phyloP scores from a whole-genome alignment of 2,329 filamentous ascomycete genomes.

The Cytospora chrysosperma region DNA sequence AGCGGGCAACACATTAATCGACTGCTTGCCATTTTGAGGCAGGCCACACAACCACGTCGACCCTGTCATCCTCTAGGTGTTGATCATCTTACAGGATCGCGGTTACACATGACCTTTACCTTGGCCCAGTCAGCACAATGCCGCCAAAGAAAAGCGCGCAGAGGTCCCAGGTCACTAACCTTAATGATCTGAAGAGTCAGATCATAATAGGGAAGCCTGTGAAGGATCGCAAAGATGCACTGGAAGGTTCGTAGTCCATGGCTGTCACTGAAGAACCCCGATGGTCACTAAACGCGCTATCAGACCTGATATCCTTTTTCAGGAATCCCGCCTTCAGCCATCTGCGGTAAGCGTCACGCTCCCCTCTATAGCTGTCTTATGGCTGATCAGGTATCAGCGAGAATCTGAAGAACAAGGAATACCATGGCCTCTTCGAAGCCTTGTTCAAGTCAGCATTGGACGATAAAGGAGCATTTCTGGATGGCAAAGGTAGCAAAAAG shows the following conservation, averaged over 20 bases:
- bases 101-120: background rate
- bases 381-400: constrained; percentile 6
- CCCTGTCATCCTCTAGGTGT: background rate
- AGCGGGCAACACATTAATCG: background rate
- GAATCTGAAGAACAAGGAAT: constrained; percentile 70
- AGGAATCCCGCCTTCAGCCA: constrained; percentile 3
- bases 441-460: constrained; percentile 68
- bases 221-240: constrained; percentile 15
- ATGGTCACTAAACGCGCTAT: background rate
- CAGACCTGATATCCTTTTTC: constrained; percentile 22
- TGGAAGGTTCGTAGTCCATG: constrained; percentile 10
- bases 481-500: constrained; percentile 47
- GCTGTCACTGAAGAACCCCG: too few relatives aligned
- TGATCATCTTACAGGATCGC: background rate
- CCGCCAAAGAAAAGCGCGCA: constrained; percentile 16
- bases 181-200: constrained; percentile 15
- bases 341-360: constrained; percentile 7
- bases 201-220: constrained; percentile 2
- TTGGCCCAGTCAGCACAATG: constrained; percentile 1
- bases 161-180: constrained; percentile 17
- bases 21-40: background rate
- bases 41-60: background rate
- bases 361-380: background rate
- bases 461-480: constrained; percentile 66
- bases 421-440: constrained; percentile 76